Conservation (phyloP, 345 rosid species). For the Crucihimalaya himalaica region DNA sequence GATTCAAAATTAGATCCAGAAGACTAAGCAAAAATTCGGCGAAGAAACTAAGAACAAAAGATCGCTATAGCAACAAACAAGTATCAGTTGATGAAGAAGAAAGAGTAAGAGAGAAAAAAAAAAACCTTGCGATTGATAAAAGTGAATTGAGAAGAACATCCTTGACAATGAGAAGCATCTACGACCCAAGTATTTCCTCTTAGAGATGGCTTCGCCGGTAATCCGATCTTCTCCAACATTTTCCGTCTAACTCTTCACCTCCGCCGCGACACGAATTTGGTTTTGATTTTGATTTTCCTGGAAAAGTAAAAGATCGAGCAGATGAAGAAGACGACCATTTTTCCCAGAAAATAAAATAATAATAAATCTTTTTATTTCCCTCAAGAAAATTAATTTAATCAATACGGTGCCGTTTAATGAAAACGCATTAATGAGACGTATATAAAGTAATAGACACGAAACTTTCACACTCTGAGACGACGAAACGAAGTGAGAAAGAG, state of each 20-base stretch:
- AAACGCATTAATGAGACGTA: neutral
- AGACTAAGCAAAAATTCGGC: neutral
- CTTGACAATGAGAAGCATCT: slow-evolving; percentile 93
- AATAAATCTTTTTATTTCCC: neutral
- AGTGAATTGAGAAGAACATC: slow-evolving; percentile 88
- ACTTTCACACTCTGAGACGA: neutral
- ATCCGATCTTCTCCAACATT: slow-evolving; percentile 92
- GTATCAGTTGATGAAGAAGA: neutral
- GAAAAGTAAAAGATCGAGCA: slow-evolving; percentile 13
- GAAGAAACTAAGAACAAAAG: neutral
- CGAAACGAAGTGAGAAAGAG: neutral
- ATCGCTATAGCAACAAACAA: neutral
- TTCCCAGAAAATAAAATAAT: neutral
- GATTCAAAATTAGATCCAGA: slow-evolving; percentile 26
- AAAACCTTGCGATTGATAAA: slow-evolving; percentile 98
- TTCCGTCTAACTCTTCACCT: slow-evolving; percentile 19
- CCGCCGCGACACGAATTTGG: neutral
- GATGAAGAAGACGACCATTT: neutral
- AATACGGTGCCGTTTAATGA: neutral
- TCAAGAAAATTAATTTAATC: neutral
- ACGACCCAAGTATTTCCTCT: slow-evolving; percentile 84
- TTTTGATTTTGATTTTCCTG: neutral
- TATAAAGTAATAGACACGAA: neutral
- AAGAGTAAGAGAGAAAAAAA: slow-evolving; percentile 2
- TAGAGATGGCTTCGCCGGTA: slow-evolving; percentile 82